phyloP scores from a whole-genome alignment of 2,329 filamentous ascomycete species.

The Bipolaris oryzae region DNA sequence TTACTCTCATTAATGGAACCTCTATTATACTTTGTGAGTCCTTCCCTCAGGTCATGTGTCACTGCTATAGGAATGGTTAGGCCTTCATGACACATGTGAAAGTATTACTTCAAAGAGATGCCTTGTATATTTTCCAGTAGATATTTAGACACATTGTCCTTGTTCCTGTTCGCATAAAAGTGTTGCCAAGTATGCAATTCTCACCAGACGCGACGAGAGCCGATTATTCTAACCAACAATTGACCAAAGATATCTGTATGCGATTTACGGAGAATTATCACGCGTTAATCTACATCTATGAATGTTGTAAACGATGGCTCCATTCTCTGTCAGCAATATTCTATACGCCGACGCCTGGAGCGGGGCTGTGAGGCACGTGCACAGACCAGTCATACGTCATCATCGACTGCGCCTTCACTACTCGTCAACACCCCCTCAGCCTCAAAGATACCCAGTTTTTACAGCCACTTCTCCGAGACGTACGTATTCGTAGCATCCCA shows the following conservation, averaged over 20 bases:
- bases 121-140: no score
- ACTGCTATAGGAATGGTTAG: no score
- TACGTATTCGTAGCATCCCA: not conserved
- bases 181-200: no score
- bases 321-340: not conserved
- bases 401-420: conserved; percentile 15
- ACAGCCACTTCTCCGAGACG: conserved; percentile 3
- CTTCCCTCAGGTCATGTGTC: no score
- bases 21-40: no score
- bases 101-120: no score
- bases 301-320: not conserved
- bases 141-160: no score
- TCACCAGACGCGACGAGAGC: no score
- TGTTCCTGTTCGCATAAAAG: no score
- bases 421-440: conserved; percentile 20
- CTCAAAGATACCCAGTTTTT: conserved; percentile 18
- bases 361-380: conserved; percentile 23
- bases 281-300: not conserved
- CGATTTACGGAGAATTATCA: no score
- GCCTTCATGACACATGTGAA: no score
- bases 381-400: conserved; percentile 21
- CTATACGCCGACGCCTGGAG: conserved; percentile 1
- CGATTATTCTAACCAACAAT: not conserved
- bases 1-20: no score
- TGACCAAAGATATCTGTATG: not conserved